Evolutionary conservation across 2,329 filamentous ascomycete species (phyloP), one percentile per base, ranked within the genome.

Genomic region (Cordyceps militaris): DNA sequence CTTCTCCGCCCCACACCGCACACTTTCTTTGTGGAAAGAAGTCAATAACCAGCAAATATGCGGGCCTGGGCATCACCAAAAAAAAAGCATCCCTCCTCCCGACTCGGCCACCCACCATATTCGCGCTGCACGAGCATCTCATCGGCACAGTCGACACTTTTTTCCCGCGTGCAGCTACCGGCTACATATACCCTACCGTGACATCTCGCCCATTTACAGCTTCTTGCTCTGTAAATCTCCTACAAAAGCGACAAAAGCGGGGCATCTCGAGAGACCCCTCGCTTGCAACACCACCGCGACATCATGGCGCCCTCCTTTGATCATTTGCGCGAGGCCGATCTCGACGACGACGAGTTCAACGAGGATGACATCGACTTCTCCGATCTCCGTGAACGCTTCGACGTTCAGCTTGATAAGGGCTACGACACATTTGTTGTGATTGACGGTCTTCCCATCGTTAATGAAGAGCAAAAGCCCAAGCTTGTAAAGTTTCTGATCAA

Each of bases 381-480:
- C 66, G 93, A 99, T 76, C 82, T 99, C 65, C 84, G 87, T 72
- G 92, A 95, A 73, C 91, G 95, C 75, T 97, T 92, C 72, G 91
- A 97, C 76, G 92, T 97, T 62, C 90, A 93, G 71, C 81, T 97
- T 64, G 94, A 99, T 73, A 90, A 96, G 74, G 94, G 94, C 59
- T 88, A 97, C 67, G 94, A 99, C 72, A 88, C 91, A 63, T 99
- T 99, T 70, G 89, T 99, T 63, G 92, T 97, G 62, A 84, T 97
- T 71, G 94, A 99, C 74, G 94, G 94, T 64, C 84, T 99, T 44
- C 94, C 94, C 64, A 79, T 88, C 63, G 93, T 99, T 63, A 90
- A 80, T 59, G 90, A 92, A 73, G 93, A 94, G 51, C 92, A 89
- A 79, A 93, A 91, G 79, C 85, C 89, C 60, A 97, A 96, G 80